A percentile compares a stretch with the other conserved stretches of the same genome.
Conservation (phyloP, 768 basidiomycete species). For the Pleurotus djamor region DNA sequence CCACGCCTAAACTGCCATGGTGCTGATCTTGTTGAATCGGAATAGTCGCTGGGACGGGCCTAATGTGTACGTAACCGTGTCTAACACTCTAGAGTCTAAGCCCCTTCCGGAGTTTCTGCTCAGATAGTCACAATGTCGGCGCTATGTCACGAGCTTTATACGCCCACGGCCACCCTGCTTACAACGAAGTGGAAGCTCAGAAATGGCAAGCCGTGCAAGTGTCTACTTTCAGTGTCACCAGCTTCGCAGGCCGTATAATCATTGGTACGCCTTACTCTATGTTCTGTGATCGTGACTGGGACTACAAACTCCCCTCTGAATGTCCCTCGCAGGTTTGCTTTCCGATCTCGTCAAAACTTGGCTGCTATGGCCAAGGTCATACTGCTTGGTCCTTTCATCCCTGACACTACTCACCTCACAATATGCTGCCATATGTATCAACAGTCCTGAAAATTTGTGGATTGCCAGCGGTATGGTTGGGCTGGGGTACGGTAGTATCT, state of each 20-base stretch:
- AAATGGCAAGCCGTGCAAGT: constrained; percentile 86
- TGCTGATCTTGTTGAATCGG: constrained; percentile 15
- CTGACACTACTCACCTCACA: constrained; percentile 73
- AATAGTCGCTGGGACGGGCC: constrained; percentile 67
- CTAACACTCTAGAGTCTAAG: constrained; percentile 1
- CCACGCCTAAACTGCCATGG: constrained; percentile 25
- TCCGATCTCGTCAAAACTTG: constrained; percentile 64
- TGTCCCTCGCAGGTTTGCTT: constrained; percentile 51
- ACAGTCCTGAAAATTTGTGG: constrained; percentile 67
- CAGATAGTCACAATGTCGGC: constrained; percentile 82
- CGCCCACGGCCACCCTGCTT: constrained; percentile 54
- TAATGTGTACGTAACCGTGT: constrained; percentile 67
- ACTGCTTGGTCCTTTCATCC: constrained; percentile 65
- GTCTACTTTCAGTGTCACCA: constrained; percentile 77
- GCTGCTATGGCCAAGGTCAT: constrained; percentile 61
- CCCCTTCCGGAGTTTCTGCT: constrained; percentile 4
- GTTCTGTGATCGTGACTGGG: neutral
- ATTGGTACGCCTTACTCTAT: too few species aligned
- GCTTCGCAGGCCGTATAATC: constrained; percentile 73
- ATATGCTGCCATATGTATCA: constrained; percentile 49
- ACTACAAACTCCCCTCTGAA: too few species aligned
- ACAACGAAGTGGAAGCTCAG: constrained; percentile 65
- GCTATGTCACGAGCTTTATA: constrained; percentile 69
- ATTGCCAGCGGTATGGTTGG: constrained; percentile 55
- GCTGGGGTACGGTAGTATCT: constrained; percentile 68